Evolutionary conservation across 163 green algal genomes (phyloP), one percentile per base, ranked within the genome.

Genomic region (Prototheca cutis): DNA sequence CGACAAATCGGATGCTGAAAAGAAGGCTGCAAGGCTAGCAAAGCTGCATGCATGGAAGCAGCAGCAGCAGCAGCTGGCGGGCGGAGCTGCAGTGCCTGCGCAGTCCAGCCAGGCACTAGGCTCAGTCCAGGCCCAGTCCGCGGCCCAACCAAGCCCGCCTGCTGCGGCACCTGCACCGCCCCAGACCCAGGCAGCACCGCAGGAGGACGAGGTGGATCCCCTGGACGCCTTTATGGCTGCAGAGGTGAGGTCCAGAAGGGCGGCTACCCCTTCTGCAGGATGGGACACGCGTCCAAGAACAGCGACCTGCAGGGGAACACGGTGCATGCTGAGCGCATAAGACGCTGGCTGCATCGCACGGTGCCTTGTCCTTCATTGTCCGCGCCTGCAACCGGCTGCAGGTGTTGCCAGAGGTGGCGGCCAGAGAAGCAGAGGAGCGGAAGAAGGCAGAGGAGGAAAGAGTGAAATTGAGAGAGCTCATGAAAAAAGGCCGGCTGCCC

Each of bases 211-310:
- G 25, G 78, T 85, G 18, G 86, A 94, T 53, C 81, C 87, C 0
- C 68, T 95, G 59, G 87, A 95, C 40, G 87, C 87, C 0, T 95
- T 94, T 65, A 95, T 95, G 87, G 72, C 77, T 4, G 67, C 63
- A 8, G 82, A 89, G 66, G 79, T 86, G 28, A 40, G 61, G n/a
- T n/a, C n/a, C n/a, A n/a, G n/a, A n/a, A n/a, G n/a, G n/a, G n/a
- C n/a, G n/a, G n/a, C n/a, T n/a, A n/a, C n/a, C n/a, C n/a, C n/a
- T n/a, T n/a, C n/a, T n/a, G n/a, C n/a, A n/a, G n/a, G n/a, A n/a
- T n/a, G n/a, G n/a, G n/a, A n/a, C n/a, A n/a, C n/a, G n/a, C n/a
- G n/a, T n/a, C n/a, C n/a, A n/a, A n/a, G n/a, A n/a, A n/a, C n/a
- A n/a, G n/a, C n/a, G n/a, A n/a, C n/a, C n/a, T n/a, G n/a, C n/a